Base-by-base conservation (phyloP, 2,329 filamentous ascomycete genomes). In the Pleoardoris graminearum region DNA sequence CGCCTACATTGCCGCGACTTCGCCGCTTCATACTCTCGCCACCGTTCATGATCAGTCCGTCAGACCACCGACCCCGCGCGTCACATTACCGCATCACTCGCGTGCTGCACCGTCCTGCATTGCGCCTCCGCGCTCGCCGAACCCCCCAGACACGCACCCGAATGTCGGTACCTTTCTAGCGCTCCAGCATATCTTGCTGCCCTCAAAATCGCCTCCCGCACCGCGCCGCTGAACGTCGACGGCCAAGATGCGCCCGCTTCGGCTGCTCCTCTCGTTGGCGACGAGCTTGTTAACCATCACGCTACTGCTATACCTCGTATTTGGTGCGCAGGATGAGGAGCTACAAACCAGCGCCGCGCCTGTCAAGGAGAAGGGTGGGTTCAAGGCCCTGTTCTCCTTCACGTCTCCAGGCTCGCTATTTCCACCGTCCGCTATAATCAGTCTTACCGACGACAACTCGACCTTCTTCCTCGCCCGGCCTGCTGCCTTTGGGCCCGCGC, bases 381-480 rank as follows among this genome's bases (percentile, higher is more conserved):
- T 79, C 25, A 68, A 70, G 30, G 66, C 78, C 27, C 69, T 77
- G 56, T 80, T 79, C 63, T 78, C 76, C 53, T 80, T 79, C 70
- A 75, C 76, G n/a, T 75, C 75, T 8, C 79, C 92, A 0, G 90
- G 92, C 59, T 91, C 90, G 17, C 85, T 99, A 19, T 99, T 99
- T 71, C 92, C 93, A 4, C 92, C 92, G 3, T 96, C 94, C 59
- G 94, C 94, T 42, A 89, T 95, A 66, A 97, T 99, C 71, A 96
- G 90, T 73, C 82, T 99, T 56, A 96, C 92, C 67, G 91, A 97
- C 74, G 94, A 99, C 75, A 99, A 99, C 75, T 96, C 91, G 62
- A 99, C 94, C 11, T 96, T 95, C 63, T 99, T 99, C 76, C 82
- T 96, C 50, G 92, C 94, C 37, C 83, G 94, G 43, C 94, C 94